Percentiles rank a stretch among this genome's conserved stretches.
These are phyloP conservation scores for Nyssa sinensis DNA, from an alignment of 148 eudicot species.

Conservation along the genomic window DNA sequence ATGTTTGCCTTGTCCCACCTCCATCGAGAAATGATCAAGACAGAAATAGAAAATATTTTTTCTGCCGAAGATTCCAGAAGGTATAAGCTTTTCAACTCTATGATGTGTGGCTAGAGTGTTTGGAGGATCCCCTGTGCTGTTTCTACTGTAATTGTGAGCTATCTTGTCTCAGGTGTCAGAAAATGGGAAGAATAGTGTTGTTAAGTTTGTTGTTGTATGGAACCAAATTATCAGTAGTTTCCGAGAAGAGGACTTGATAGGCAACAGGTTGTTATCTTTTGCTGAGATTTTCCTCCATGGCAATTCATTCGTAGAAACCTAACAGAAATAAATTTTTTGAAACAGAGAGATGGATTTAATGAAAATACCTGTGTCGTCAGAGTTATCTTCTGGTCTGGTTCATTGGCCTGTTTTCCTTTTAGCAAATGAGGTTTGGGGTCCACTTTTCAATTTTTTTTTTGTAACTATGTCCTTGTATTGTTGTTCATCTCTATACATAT, in stretches of 20 bases:
- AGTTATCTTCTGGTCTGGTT: constrained; percentile 60
- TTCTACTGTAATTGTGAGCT: constrained; percentile 8
- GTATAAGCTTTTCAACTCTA: constrained; percentile 24
- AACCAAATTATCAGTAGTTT: constrained; percentile 84
- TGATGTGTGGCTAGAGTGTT: constrained; percentile 8
- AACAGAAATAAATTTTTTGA: constrained; percentile 11
- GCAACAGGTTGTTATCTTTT: constrained; percentile 60
- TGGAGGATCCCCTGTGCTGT: constrained; percentile 2
- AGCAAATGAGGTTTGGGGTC: constrained; percentile 69
- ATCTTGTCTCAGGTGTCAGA: constrained; percentile 48
- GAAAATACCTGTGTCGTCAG: constrained; percentile 75
- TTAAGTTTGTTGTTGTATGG: constrained; percentile 83
- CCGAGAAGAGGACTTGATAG: constrained; percentile 89
- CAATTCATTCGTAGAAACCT: neutral
- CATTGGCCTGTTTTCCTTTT: constrained; percentile 97
- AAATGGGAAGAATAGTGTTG: constrained; percentile 46
- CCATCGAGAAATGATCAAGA: constrained; percentile 35
- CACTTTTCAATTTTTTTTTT: neutral
- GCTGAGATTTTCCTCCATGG: neutral
- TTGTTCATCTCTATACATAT: constrained; percentile 7
- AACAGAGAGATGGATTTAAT: constrained; percentile 95
- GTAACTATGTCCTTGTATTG: neutral
- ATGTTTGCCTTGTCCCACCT: constrained; percentile 60
- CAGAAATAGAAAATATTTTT: constrained; percentile 35
- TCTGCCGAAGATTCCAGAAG: constrained; percentile 46